Evolutionary conservation across 306 rosid species (phyloP).

Genomic region (Quercus robur): DNA sequence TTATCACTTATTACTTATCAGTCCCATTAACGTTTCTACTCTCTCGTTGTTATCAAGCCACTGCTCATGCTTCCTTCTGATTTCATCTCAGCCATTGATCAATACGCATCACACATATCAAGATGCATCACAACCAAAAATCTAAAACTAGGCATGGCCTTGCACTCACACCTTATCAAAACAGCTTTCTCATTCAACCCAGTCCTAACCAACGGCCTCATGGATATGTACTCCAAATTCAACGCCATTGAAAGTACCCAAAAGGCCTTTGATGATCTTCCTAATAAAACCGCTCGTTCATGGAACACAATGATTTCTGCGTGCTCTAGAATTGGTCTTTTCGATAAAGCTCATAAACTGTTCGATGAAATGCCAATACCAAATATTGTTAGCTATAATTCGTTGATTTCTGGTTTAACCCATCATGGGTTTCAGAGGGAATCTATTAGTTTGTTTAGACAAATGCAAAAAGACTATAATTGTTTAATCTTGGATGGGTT

Average conservation of each 20-base stretch:
- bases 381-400: slow-evolving; percentile 53
- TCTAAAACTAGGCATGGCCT: slow-evolving; percentile 35
- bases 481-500: slow-evolving; percentile 39
- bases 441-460: slow-evolving; percentile 25
- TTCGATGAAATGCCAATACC: slow-evolving; percentile 46
- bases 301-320: slow-evolving; percentile 50
- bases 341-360: slow-evolving; percentile 30
- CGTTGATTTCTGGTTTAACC: slow-evolving; percentile 39
- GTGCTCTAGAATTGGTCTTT: slow-evolving; percentile 30
- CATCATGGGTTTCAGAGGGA: slow-evolving; percentile 35
- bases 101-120: slow-evolving; percentile 31
- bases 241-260: slow-evolving; percentile 31
- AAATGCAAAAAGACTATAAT: slow-evolving; percentile 31
- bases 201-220: slow-evolving; percentile 45
- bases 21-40: background rate
- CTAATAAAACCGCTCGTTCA: slow-evolving; percentile 43
- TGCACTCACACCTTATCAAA: slow-evolving; percentile 53
- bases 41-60: background rate
- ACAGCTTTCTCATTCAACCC: slow-evolving; percentile 41
- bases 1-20: background rate
- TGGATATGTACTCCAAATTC: slow-evolving; percentile 54
- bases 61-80: slow-evolving; percentile 23
- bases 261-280: slow-evolving; percentile 45
- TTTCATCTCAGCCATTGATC: slow-evolving; percentile 16
- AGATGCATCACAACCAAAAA: slow-evolving; percentile 33